These are phyloP conservation scores for Vicia sativa DNA, from an alignment of 306 rosid genomes.

Conservation along the genomic window DNA sequence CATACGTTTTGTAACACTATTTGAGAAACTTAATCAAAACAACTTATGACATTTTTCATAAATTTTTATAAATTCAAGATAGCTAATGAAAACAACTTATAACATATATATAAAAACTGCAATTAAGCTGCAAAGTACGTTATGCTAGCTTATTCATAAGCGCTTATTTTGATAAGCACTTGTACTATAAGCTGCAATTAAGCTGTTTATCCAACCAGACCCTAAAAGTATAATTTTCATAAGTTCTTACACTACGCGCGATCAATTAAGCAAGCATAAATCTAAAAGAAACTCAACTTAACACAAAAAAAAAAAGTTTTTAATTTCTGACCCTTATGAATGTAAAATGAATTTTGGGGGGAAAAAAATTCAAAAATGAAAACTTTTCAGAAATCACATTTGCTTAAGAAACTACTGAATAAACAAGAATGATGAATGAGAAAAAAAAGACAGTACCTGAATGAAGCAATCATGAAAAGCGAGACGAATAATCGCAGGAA, in stretches of 20 bases:
- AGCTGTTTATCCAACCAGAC: neutral
- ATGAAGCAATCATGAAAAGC: slow-evolving; percentile 47
- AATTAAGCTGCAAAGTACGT: too few relatives aligned
- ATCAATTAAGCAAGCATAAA: too few relatives aligned
- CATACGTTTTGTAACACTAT: too few relatives aligned
- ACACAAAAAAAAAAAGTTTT: too few relatives aligned
- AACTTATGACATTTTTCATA: too few relatives aligned
- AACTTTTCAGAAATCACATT: neutral
- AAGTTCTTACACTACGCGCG: too few relatives aligned
- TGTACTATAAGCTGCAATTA: neutral
- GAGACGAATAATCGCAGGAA: slow-evolving; percentile 42
- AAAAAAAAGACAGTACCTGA: slow-evolving; percentile 17
- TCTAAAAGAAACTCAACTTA: neutral
- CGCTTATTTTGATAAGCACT: neutral
- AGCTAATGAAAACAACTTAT: too few relatives aligned
- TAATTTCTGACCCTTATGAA: too few relatives aligned
- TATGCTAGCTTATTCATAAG: neutral
- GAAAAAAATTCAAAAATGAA: neutral
- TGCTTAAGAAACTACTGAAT: neutral
- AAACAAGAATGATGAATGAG: neutral
- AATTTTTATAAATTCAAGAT: too few relatives aligned
- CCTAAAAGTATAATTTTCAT: neutral
- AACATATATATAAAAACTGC: too few relatives aligned
- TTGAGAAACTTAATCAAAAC: too few relatives aligned
- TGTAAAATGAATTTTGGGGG: neutral